Conservation (phyloP, 495 filamentous ascomycete genomes). For the Xylaria acuta region DNA sequence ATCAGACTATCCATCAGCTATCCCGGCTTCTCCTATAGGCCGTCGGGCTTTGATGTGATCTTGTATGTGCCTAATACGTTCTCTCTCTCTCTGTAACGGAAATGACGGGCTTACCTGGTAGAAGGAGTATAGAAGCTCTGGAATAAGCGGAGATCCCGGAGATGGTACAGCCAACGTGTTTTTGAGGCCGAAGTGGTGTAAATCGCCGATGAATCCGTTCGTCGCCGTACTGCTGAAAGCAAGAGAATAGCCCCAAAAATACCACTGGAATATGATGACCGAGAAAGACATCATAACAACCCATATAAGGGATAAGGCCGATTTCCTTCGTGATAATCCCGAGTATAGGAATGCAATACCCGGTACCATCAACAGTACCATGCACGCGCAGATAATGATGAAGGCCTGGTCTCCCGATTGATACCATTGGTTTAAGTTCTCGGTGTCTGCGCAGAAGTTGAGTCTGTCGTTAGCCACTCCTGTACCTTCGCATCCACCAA, state of each 20-base stretch:
- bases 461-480: constrained; percentile 27
- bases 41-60: constrained; percentile 57
- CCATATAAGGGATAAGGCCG: constrained; percentile 94
- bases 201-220: constrained; percentile 80
- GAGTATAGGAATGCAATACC: constrained; percentile 98
- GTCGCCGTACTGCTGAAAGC: constrained; percentile 85
- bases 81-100: constrained; percentile 60
- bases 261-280: constrained; percentile 96
- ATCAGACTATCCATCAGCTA: constrained; percentile 24
- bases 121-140: constrained; percentile 92
- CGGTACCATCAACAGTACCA: constrained; percentile 96
- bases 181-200: constrained; percentile 84
- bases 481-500: not conserved
- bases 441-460: constrained; percentile 54
- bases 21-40: not conserved
- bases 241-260: constrained; percentile 98
- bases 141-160: constrained; percentile 79
- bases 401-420: constrained; percentile 71
- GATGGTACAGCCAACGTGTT: constrained; percentile 78
- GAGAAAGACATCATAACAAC: constrained; percentile 90
- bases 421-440: constrained; percentile 90
- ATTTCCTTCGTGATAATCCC: constrained; percentile 93
- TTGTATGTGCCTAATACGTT: constrained; percentile 69
- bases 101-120: constrained; percentile 77
- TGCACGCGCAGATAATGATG: constrained; percentile 88